Conservation (phyloP, 495 filamentous ascomycete species). For the Bacidia gigantensis region DNA sequence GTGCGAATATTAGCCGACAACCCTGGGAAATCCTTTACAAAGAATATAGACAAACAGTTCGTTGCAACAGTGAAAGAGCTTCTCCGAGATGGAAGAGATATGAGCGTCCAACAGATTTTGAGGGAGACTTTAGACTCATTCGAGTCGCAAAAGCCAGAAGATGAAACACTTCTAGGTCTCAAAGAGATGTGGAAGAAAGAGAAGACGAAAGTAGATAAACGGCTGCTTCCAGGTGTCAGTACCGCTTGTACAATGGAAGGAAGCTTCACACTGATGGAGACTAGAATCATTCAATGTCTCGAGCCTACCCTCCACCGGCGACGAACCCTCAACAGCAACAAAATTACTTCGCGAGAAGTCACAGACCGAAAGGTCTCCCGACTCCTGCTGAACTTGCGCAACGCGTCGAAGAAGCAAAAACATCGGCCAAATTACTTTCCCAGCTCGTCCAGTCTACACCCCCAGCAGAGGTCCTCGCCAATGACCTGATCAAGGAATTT, state of each 20-base stretch:
- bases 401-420: slow-evolving; percentile 78
- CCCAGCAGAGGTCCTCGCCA: slow-evolving; percentile 53
- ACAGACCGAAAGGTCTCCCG: slow-evolving; percentile 40
- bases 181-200: slow-evolving; percentile 84
- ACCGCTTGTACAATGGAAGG: not conserved
- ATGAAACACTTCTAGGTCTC: slow-evolving; percentile 54
- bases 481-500: slow-evolving; percentile 89
- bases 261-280: not conserved
- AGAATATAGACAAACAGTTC: slow-evolving; percentile 75
- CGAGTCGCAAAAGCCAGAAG: slow-evolving; percentile 49
- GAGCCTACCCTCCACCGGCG: not conserved
- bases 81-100: slow-evolving; percentile 55
- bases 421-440: slow-evolving; percentile 75
- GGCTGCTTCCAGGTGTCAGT: not conserved
- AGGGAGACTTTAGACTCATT: slow-evolving; percentile 71
- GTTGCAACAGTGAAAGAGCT: slow-evolving; percentile 60
- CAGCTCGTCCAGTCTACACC: slow-evolving; percentile 81
- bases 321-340: slow-evolving; percentile 16
- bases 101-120: slow-evolving; percentile 67
- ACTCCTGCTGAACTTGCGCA: slow-evolving; percentile 65
- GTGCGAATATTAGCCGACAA: slow-evolving; percentile 86
- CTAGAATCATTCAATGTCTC: not conserved
- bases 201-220: slow-evolving; percentile 45
- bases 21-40: slow-evolving; percentile 76
- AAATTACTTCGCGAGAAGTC: slow-evolving; percentile 31